Conservation (phyloP, 805 yeast species). For the Starmerella gropengiesseri region DNA sequence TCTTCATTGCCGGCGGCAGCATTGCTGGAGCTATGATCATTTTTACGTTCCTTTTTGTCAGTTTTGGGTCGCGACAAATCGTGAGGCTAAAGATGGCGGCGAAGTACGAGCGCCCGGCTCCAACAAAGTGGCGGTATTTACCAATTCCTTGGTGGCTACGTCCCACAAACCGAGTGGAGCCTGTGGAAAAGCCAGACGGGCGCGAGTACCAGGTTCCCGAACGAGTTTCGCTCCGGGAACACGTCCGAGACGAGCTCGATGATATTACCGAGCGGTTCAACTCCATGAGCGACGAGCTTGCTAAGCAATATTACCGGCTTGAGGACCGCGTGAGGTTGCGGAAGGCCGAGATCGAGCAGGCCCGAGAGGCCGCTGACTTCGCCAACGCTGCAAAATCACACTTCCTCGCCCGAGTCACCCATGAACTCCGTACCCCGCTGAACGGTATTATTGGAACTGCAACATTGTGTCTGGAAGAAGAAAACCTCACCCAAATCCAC, state of each 20-base stretch:
- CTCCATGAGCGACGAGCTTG: slow-evolving; percentile 85
- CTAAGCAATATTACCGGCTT: slow-evolving; percentile 68
- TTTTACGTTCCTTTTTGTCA: slow-evolving; percentile 19
- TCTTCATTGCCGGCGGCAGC: slow-evolving; percentile 18
- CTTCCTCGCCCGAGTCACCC: slow-evolving; percentile 83
- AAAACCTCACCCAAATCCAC: slow-evolving; percentile 47
- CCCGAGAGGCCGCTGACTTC: slow-evolving; percentile 68
- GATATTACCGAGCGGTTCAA: slow-evolving; percentile 85
- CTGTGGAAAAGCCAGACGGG: not conserved
- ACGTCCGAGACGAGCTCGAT: slow-evolving; percentile 60
- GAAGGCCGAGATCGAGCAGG: slow-evolving; percentile 76
- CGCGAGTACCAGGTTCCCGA: slow-evolving; percentile 22
- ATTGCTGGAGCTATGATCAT: slow-evolving; percentile 22
- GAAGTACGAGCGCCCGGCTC: slow-evolving; percentile 20
- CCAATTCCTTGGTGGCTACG: slow-evolving; percentile 20
- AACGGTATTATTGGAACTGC: slow-evolving; percentile 97
- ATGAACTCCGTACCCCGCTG: slow-evolving; percentile 87
- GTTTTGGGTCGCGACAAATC: slow-evolving; percentile 24
- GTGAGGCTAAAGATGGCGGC: slow-evolving; percentile 24
- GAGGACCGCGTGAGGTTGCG: slow-evolving; percentile 82
- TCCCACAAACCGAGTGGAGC: slow-evolving; percentile 9
- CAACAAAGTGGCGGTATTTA: slow-evolving; percentile 15
- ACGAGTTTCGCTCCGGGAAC: slow-evolving; percentile 20
- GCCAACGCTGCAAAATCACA: slow-evolving; percentile 96
- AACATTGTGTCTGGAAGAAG: slow-evolving; percentile 81